Base-by-base conservation (phyloP, 176 grass and related monocot species). In the Raddia guianensis region DNA sequence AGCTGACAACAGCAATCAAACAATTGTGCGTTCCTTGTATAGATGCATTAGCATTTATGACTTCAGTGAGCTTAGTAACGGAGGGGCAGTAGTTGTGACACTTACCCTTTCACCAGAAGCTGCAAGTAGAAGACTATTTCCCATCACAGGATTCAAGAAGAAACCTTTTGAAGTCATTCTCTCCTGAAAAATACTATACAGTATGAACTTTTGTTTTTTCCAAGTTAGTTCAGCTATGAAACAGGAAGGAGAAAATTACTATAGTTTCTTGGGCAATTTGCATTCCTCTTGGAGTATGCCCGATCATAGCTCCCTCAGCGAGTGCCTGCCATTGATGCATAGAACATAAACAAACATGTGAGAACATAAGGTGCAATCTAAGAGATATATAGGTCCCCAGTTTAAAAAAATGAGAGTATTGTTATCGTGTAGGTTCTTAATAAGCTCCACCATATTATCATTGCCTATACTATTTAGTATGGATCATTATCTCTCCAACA, bases 231-330 rank as follows among this genome's bases (percentile, higher is more conserved):
- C 62, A 70, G 45, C 34, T 65, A 73, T 54, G 49, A 42, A 20
- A 67, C 6, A 74, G n/a, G 16, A 84, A 80, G 59, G 13, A 84
- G 77, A 53, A 15, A 81, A 86, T 77, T 95, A 95, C 96, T 72
- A 95, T 58, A 80, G 67, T 85, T 83, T 89, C 91, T 89, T 91
- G 96, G 91, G 96, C 96, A 91, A 98, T 72, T 87, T 98, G 92
- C 92, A 98, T 95, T 81, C 96, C 96, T 87, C 82, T 93, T 78
- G 76, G 82, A 48, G 96, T 95, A 77, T 98, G 56, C 65, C 90
- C 95, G 89, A 94, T 72, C 96, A 95, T 98, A 68, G 90, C 96
- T 88, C 92, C 96, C 78, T 98, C 92, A 49, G 88, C 83, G 68
- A 98, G 84, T 45, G 88, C 93, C 96, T 98, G 74, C 14, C 49